Base-by-base conservation (phyloP, 2,329 filamentous ascomycete species). In the Diplodia corticola region DNA sequence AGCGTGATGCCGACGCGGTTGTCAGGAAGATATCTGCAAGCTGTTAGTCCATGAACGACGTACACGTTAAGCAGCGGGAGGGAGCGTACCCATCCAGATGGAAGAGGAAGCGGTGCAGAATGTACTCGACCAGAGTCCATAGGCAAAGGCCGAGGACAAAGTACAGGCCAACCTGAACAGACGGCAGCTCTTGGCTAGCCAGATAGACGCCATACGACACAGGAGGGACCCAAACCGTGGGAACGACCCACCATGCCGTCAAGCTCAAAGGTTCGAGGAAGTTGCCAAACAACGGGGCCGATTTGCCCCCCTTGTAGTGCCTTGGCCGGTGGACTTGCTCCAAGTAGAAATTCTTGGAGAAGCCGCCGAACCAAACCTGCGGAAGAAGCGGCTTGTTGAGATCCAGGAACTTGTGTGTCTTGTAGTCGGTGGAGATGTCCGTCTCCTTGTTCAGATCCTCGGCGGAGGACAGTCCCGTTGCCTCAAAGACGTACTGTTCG, bases 241-340 rank as follows among this genome's bases (percentile, higher is more conserved):
- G 95, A 12, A 99, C 85, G 51, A 96, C 78, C 88, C 90, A 99
- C 95, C 95, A 99, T 1, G 95, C 87, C 2, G 95, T 99, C 84
- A 93, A 91, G 78, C 89, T 93, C 67, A 99, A 81, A n/a, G 95
- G 95, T 80, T 99, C 95, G n/a, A 99, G 83, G 77, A 99, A 96
- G 80, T 99, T 98, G 68, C 95, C 95, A 79, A 99, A 99, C 26
- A 99, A 81, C 22, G 95, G 95, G 44, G 95, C 95, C 6, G 93
- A 97, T 69, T 88, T 88, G 67, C 95, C 95, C 70, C 94, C 94
- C 76, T 89, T 96, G 84, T 98, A 99, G 78, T 99, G 94, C 67
- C 95, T 89, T 20, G 95, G 95, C 51, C 95, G 89, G 77, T 99
- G 95, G 63, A 99, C 91, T 78, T 99, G 95, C 71, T 97, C 89